phyloP scores from a whole-genome alignment of 2,329 filamentous ascomycete species.

The Alternaria postmessia region DNA sequence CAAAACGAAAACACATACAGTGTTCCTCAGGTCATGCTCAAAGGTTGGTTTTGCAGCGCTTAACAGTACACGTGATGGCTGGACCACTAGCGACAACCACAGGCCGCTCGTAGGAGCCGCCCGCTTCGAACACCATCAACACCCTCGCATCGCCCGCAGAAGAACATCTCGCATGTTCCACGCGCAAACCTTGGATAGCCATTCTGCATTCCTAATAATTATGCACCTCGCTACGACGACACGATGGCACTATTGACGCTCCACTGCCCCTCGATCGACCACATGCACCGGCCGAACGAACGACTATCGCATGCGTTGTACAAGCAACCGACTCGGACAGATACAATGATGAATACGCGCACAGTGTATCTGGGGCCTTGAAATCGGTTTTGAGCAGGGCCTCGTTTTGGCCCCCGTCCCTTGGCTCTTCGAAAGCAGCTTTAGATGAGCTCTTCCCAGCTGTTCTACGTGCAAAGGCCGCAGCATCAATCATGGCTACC shows the following conservation, averaged over 20 bases:
- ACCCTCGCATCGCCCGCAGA: conserved; percentile 8
- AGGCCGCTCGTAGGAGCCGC: conserved; percentile 19
- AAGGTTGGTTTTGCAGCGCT: conserved; percentile 9
- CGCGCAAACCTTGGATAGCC: background rate
- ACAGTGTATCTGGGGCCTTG: background rate
- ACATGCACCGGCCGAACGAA: conserved; percentile 12
- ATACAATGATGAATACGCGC: background rate
- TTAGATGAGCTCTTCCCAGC: background rate
- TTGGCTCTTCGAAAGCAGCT: conserved; percentile 5
- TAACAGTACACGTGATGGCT: conserved; percentile 24
- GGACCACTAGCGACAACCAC: conserved; percentile 25
- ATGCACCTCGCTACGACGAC: background rate
- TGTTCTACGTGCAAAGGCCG: background rate
- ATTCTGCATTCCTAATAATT: background rate
- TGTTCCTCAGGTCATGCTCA: background rate
- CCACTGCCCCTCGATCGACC: conserved; percentile 33
- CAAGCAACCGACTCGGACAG: background rate
- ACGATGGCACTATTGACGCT: conserved; percentile 16
- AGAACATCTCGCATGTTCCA: background rate
- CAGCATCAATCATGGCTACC: background rate
- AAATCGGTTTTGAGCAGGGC: background rate
- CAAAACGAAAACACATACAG: background rate
- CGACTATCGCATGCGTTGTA: conserved; percentile 5
- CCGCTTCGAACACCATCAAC: conserved; percentile 21
- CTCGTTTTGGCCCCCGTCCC: background rate